Conservation (phyloP, 169 alveolate species). For the Perkinsus chesapeaki region DNA sequence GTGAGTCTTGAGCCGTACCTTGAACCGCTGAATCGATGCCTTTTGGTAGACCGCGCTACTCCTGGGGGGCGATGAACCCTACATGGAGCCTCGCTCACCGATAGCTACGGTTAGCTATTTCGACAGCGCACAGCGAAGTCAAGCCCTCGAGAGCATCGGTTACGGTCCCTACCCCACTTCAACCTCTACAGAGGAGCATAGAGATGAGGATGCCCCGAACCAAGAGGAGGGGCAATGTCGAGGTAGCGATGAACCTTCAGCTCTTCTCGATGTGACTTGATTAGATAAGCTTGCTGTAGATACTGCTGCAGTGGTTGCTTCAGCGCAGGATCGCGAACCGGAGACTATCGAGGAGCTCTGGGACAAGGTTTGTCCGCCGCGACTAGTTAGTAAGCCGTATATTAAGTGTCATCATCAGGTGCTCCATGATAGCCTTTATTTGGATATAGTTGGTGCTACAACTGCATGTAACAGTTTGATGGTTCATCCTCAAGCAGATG, state of each 20-base stretch:
- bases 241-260: too few species aligned
- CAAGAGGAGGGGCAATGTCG: too few species aligned
- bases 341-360: background rate
- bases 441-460: background rate
- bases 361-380: background rate
- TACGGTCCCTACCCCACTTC: background rate
- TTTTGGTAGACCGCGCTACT: background rate
- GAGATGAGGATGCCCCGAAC: background rate
- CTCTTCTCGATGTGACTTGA: background rate
- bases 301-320: background rate
- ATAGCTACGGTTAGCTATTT: background rate
- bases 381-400: too few species aligned
- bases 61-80: background rate
- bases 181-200: background rate
- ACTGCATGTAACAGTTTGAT: background rate
- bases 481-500: background rate
- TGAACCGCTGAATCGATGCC: background rate
- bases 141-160: background rate
- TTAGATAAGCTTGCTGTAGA: background rate
- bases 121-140: background rate
- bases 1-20: background rate
- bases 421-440: background rate
- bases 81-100: background rate
- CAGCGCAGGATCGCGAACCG: too few species aligned
- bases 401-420: too few species aligned